Evolutionary conservation across 1,284 basidiomycete genomes (phyloP), one percentile per base, ranked within the genome.

Genomic region (Ceraceosorus bombacis): DNA sequence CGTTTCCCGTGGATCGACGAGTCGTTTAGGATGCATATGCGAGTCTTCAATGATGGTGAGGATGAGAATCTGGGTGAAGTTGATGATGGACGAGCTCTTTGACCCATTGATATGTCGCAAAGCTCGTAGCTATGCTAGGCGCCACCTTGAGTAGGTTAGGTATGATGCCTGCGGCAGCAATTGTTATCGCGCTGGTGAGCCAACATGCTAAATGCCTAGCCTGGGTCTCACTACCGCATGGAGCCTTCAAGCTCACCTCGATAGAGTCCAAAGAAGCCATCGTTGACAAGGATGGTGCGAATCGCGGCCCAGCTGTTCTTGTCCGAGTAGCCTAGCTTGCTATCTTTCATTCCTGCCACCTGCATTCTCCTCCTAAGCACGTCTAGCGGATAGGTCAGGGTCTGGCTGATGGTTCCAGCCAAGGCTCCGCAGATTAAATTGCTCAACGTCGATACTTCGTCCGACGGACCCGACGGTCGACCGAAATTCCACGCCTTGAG

Each of bases 341-440:
- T 82, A 49, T 82, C 81, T 63, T 82, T 79, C 86, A 96, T 87
- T 1, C 93, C 94, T 1, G 86, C 85, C 59, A 94, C 89, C 78
- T 98, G 94, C 88, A 98, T 92, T 80, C 95, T 91, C 54, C 94
- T 82, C 49, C 94, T 82, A 57, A 97, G 79, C 0, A 97, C 90
- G 77, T 98, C 94, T 72, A 96, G 88, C 0, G 94, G 94, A 76
- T 95, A 96, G 6, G 94, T 97, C 70, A 96, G 79, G 41, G 91
- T 90, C 78, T 97, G 90, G 39, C 89, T 90, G 69, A 95, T 87
- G 17, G 86, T 79, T 2, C 82, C 82, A 0, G 82, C 82, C 5
- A 81, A 61, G 0, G 80, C 82, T 9, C 82, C 82, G 59, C 81
- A 82, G 0, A 64, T 66, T n/a, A 83, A 76, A 68, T 78, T 78